Conservation (phyloP, 441 rosid species). For the Isatis lusitanica region DNA sequence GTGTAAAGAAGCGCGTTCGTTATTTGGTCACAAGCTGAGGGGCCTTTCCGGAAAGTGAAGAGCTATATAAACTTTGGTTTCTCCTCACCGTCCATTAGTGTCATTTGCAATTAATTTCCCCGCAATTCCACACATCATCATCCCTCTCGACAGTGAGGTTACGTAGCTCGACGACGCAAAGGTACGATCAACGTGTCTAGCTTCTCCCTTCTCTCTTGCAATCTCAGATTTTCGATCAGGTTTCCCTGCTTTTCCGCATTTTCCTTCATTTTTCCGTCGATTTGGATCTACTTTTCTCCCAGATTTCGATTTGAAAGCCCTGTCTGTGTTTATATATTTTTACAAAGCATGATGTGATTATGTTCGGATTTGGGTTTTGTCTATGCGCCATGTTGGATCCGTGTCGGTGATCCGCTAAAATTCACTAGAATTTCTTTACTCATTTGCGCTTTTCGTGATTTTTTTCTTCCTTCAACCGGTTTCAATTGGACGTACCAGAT, state of each 20-base stretch:
- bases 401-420: neutral
- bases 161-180: neutral
- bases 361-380: neutral
- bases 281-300: neutral
- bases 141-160: neutral
- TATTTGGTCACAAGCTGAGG: neutral
- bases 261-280: neutral
- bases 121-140: neutral
- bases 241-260: too few relatives aligned
- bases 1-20: neutral
- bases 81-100: neutral
- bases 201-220: neutral
- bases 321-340: neutral
- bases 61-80: conserved; percentile 8
- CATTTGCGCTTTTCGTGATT: neutral
- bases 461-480: neutral
- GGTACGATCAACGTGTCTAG: neutral
- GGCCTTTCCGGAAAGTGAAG: neutral
- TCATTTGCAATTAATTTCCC: neutral
- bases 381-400: neutral
- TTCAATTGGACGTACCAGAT: conserved; percentile 4
- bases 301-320: neutral
- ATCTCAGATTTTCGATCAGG: neutral
- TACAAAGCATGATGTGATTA: neutral
- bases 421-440: neutral